Evolutionary conservation across 768 basidiomycete genomes (phyloP).

Genomic region (Exsudoporus frostii): DNA sequence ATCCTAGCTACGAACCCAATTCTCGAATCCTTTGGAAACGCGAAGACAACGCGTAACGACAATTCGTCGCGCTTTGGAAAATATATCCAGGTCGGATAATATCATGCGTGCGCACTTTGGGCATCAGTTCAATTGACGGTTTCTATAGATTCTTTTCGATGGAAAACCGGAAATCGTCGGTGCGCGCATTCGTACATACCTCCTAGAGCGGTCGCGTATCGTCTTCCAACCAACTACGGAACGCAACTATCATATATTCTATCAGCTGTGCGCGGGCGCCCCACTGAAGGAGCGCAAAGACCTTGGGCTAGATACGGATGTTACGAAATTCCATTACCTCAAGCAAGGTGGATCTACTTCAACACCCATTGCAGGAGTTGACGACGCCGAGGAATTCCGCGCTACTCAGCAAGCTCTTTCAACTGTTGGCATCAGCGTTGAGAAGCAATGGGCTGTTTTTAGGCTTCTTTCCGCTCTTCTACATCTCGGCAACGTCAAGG

Average conservation of each 20-base stretch:
- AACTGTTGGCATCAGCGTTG: conserved; percentile 95
- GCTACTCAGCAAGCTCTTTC: conserved; percentile 92
- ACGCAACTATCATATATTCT: conserved; percentile 99
- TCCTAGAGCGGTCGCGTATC: conserved; percentile 94
- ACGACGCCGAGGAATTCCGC: conserved; percentile 94
- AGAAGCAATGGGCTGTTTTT: conserved; percentile 98
- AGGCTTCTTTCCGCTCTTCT: conserved; percentile 87
- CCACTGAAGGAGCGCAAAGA: conserved; percentile 95
- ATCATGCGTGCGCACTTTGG: neutral
- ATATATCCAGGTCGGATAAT: conserved; percentile 78
- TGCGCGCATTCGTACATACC: conserved; percentile 97
- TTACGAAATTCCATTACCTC: conserved; percentile 86
- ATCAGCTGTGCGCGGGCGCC: conserved; percentile 96
- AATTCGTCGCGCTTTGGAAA: conserved; percentile 99
- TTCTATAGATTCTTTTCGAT: conserved; percentile 89
- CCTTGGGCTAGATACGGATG: conserved; percentile 82
- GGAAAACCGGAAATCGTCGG: conserved; percentile 95
- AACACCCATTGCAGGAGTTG: conserved; percentile 86
- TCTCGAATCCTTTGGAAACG: conserved; percentile 98
- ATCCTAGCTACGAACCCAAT: conserved; percentile 99
- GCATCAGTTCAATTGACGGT: neutral
- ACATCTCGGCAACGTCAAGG: conserved; percentile 97
- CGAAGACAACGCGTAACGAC: conserved; percentile 98
- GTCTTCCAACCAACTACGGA: conserved; percentile 97
- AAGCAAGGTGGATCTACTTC: conserved; percentile 90